Evolutionary conservation across 257 asterid species (phyloP).

Genomic region (Plantago major): DNA sequence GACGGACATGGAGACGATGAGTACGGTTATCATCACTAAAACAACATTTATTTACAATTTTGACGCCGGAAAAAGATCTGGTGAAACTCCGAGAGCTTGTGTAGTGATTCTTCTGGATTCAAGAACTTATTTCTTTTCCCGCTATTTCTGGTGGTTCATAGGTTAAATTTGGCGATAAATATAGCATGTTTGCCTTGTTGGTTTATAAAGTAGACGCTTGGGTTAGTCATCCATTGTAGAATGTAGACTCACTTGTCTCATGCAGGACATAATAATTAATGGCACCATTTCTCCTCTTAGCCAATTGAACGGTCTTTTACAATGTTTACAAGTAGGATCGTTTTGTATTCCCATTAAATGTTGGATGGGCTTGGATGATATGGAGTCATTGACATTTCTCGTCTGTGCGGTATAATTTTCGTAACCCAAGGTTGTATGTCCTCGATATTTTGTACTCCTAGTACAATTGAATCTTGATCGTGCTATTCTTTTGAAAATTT

Average conservation of each 20-base stretch:
- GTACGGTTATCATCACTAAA: too few relatives aligned
- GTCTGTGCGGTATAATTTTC: too few relatives aligned
- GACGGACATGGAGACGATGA: constrained; percentile 60
- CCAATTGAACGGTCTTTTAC: neutral
- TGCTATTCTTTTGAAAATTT: too few relatives aligned
- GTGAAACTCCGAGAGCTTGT: constrained; percentile 31
- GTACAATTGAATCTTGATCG: too few relatives aligned
- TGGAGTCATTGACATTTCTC: too few relatives aligned
- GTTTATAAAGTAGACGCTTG: constrained; percentile 13
- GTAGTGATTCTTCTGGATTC: constrained; percentile 45
- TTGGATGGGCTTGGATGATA: too few relatives aligned
- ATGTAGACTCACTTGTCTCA: too few relatives aligned
- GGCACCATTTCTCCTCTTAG: constrained; percentile 22
- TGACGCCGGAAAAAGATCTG: constrained; percentile 44
- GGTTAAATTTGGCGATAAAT: constrained; percentile 41
- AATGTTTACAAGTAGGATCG: neutral
- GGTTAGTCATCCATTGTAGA: constrained; percentile 27
- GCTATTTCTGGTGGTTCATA: constrained; percentile 27
- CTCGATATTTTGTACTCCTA: too few relatives aligned
- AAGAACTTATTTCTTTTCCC: constrained; percentile 35
- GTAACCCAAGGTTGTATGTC: too few relatives aligned
- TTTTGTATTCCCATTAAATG: neutral
- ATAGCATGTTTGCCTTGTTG: constrained; percentile 23
- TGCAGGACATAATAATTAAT: constrained; percentile 44
- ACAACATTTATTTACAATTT: constrained; percentile 30